Percentiles rank a stretch among this genome's conserved stretches.
These are phyloP conservation scores for Russula abietina DNA, from an alignment of 768 basidiomycete genomes.

Conservation along the genomic window DNA sequence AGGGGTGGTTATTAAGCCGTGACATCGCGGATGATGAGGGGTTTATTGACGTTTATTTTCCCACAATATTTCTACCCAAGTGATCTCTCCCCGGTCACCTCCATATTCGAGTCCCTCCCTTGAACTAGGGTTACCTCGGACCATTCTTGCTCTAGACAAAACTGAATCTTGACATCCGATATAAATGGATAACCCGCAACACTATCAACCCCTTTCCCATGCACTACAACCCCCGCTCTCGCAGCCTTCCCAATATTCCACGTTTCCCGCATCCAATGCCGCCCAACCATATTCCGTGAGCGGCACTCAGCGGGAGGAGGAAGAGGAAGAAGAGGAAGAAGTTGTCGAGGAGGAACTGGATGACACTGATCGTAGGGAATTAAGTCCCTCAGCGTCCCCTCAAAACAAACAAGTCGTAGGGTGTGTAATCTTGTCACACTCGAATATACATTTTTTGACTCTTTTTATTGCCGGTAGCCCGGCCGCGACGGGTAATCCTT, in stretches of 20 bases:
- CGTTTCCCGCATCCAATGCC: conserved; percentile 23
- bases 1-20: conserved; percentile 21
- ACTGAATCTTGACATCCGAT: conserved; percentile 24
- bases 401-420: conserved; percentile 28
- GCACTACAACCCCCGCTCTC: conserved; percentile 56
- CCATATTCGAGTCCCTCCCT: conserved; percentile 18
- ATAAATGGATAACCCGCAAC: conserved; percentile 64
- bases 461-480: conserved; percentile 27
- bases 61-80: conserved; percentile 21
- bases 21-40: neutral
- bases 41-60: conserved; percentile 14
- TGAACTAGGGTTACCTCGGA: conserved; percentile 17
- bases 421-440: conserved; percentile 30
- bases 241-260: conserved; percentile 26
- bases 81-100: conserved; percentile 18
- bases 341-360: conserved; percentile 62
- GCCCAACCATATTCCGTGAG: conserved; percentile 27
- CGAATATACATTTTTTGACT: conserved; percentile 19
- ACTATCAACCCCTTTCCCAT: conserved; percentile 76
- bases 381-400: conserved; percentile 33
- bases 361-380: conserved; percentile 29
- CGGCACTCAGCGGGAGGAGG: conserved; percentile 43
- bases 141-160: conserved; percentile 14
- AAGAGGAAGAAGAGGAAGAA: conserved; percentile 74
- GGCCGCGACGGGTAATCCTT: conserved; percentile 24